Base-by-base conservation (phyloP, 164 flowering plant genomes). In the Platanus orientalis region DNA sequence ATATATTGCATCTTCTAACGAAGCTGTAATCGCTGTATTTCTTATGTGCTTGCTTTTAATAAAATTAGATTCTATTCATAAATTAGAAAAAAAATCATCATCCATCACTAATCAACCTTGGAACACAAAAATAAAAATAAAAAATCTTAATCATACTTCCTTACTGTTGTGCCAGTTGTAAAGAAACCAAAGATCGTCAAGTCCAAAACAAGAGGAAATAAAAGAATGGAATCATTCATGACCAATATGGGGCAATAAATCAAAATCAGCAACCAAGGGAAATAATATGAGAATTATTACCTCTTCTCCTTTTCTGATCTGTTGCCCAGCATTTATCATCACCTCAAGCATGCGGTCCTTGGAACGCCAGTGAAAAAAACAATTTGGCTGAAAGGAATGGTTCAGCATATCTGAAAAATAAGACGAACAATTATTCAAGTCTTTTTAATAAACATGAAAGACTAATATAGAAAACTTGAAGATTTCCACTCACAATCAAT, bases 341-440 rank as follows among this genome's bases (percentile, higher is more conserved):
- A 94, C 98, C 83, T 94, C 98, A 75, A 94, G 89, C 98, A 94
- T 91, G 53, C 97, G 92, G 65, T 94, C 98, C 81, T 85, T 94
- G 74, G 74, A 81, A 69, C 97, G 96, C 98, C 98, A 94, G 69
- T 94, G 96, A 52, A 94, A 78, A 72, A 94, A 91, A 64, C 98
- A 94, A 72, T 84, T 91, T 62, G 98, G 98, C 76, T 79, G 78
- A 67, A 83, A 87, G 40, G 97, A 94, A 80, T 94, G 99, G 75
- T 91, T 91, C 69, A 94, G 79, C 97, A 91, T 91, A 73, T 94
- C 99, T 94, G 83, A 79, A 73, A 56, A 64, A 67, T 28, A 71
- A 17, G 49, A 64, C 23, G 24, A 27, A 20, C 32, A 56, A 4
- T 53, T 28, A 50, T 48, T 32, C 9, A 32, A 32, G 39, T 9